phyloP scores from a whole-genome alignment of 2,329 filamentous ascomycete genomes.

The Trichoderma sp. region DNA sequence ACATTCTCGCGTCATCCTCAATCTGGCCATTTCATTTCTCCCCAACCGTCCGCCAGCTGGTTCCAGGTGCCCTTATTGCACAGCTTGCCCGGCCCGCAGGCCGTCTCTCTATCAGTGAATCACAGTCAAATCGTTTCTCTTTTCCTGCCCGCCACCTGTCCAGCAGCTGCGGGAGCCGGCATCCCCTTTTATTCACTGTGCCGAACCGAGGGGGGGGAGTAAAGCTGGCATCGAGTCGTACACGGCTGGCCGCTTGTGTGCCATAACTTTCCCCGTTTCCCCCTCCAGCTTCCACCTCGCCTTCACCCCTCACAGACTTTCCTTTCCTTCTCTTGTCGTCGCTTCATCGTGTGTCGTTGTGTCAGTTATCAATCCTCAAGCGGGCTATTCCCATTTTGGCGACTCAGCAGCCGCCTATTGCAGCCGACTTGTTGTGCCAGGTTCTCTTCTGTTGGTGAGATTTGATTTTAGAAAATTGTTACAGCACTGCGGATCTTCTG shows the following conservation, averaged over 20 bases:
- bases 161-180: conserved; percentile 6
- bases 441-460: not conserved
- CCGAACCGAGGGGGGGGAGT: not conserved
- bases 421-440: not conserved
- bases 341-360: not conserved
- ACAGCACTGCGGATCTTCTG: not conserved
- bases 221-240: conserved; percentile 7
- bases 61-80: not conserved
- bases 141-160: not conserved
- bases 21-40: not conserved
- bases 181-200: not conserved
- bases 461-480: not conserved
- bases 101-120: not conserved
- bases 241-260: conserved; percentile 10
- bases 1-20: not conserved
- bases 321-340: not conserved
- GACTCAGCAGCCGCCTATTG: not conserved
- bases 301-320: not conserved
- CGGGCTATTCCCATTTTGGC: not conserved
- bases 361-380: not conserved
- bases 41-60: not conserved
- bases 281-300: not conserved
- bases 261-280: not conserved
- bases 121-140: not conserved
- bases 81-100: not conserved